Base-by-base conservation (phyloP, 163 green algal genomes). In the Coccomyxa subellipsoidea region DNA sequence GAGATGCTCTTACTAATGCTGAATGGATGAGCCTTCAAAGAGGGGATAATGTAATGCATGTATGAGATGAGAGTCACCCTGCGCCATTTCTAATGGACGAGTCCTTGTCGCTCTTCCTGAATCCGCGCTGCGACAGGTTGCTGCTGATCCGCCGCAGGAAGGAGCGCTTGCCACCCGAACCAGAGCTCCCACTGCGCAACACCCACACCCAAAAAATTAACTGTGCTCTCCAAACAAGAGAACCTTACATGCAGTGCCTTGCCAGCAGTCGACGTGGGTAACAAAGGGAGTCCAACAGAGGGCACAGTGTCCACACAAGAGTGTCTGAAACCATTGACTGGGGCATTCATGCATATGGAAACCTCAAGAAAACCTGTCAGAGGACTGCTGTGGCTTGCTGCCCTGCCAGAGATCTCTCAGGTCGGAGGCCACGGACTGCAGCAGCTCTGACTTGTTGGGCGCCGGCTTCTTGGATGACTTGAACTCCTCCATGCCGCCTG, bases 131-230 rank as follows among this genome's bases (percentile, higher is more conserved):
- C 21, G 66, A 73, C 29, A 32, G 27, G 66, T 32, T 73, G 66
- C 18, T n/a, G 27, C 66, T 73, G 66, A 73, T 32, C 29, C 66
- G 66, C 66, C 32, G 66, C 66, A 73, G 66, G 66, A 73, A 73
- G 47, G 47, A 59, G 47, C 47, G 47, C 47, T 59, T 59, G 47
- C 0, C 23, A 18, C 47, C 47, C 23, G 47, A 59, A 2, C 47
- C 47, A 59, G 47, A 59, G 47, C 47, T 59, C 47, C 15, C 47
- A 18, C 47, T 59, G 47, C 47, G 23, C 21, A 59, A 6, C 47
- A 59, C 23, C 23, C 15, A 59, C 15, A 12, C 21, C 15, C 47
- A 59, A 5, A 8, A 59, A 12, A 59, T 59, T n/a, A n/a, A n/a
- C n/a, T n/a, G n/a, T n/a, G n/a, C n/a, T n/a, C n/a, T n/a, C n/a